Conservation (phyloP, 208 protist species). For the Wallacemonas sp. region DNA sequence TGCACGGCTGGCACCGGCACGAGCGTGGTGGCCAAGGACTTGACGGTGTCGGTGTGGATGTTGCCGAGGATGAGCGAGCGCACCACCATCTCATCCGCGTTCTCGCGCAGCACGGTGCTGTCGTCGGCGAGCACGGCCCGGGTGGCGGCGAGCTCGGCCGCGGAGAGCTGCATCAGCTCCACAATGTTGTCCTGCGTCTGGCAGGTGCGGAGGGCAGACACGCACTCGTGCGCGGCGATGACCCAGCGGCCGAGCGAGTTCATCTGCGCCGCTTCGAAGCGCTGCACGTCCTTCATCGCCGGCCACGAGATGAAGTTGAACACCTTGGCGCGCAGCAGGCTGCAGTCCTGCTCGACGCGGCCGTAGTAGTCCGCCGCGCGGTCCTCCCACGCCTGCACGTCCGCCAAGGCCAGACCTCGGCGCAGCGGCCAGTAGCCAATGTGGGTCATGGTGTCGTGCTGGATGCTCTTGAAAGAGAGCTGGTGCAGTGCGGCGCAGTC, state of each 20-base stretch:
- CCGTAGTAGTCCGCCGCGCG: constrained; percentile 57
- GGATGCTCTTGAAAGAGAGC: constrained; percentile 83
- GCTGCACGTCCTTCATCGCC: constrained; percentile 76
- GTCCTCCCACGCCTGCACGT: constrained; percentile 57
- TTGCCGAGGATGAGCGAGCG: constrained; percentile 72
- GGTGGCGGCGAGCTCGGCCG: constrained; percentile 28
- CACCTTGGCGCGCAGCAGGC: constrained; percentile 77
- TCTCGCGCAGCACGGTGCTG: constrained; percentile 51
- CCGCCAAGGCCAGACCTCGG: constrained; percentile 51
- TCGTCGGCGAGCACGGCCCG: constrained; percentile 18
- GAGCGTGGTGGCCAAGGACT: constrained; percentile 49
- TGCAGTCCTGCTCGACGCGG: constrained; percentile 62
- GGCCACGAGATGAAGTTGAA: constrained; percentile 84
- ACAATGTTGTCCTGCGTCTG: constrained; percentile 83
- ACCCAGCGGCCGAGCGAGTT: constrained; percentile 62
- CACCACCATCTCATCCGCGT: constrained; percentile 75
- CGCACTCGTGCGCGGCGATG: constrained; percentile 46
- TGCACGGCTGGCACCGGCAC: constrained; percentile 44
- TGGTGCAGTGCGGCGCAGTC: constrained; percentile 68
- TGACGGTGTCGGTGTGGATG: constrained; percentile 65
- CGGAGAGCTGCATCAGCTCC: constrained; percentile 41
- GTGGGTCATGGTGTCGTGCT: constrained; percentile 90
- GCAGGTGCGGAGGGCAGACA: constrained; percentile 47
- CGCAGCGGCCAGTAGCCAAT: constrained; percentile 84
- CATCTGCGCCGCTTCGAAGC: constrained; percentile 60